Percentiles rank a stretch among this genome's conserved stretches.
Conservation (phyloP, 2,329 filamentous ascomycete species). For the Ceratocystis alfenasii region DNA sequence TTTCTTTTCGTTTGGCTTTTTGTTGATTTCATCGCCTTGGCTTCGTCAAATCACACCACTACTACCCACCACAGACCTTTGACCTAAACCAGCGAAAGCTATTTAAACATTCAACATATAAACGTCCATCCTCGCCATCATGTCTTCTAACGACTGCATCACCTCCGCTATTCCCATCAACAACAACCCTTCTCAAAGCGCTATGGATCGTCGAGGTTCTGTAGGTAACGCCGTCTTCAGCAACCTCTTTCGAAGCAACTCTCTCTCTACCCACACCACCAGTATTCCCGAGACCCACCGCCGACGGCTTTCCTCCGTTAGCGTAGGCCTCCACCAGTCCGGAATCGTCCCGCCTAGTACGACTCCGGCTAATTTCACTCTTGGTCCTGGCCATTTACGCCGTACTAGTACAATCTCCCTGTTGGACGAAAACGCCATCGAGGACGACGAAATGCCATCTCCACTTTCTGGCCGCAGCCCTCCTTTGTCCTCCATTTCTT, state of each 20-base stretch:
- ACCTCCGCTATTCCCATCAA: constrained; percentile 25
- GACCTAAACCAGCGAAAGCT: too few relatives aligned
- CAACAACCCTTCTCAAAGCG: constrained; percentile 27
- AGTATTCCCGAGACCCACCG: constrained; percentile 45
- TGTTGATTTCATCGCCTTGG: too few relatives aligned
- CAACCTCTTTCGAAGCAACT: constrained; percentile 48
- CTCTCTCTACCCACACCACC: constrained; percentile 35
- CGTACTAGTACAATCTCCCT: constrained; percentile 57
- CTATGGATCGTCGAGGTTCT: constrained; percentile 41
- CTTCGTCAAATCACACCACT: too few relatives aligned
- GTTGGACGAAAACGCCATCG: constrained; percentile 60
- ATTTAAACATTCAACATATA: too few relatives aligned
- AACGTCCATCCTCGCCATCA: neutral
- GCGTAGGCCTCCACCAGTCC: constrained; percentile 9
- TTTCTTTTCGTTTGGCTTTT: neutral
- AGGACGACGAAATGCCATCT: constrained; percentile 50
- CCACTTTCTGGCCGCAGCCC: constrained; percentile 17
- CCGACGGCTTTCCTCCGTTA: constrained; percentile 42
- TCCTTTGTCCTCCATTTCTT: constrained; percentile 13
- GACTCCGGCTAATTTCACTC: constrained; percentile 32
- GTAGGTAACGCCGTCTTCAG: constrained; percentile 46
- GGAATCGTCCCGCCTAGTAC: constrained; percentile 32
- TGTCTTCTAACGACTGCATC: constrained; percentile 16
- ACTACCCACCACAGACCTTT: too few relatives aligned
- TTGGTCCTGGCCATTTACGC: constrained; percentile 34